Base-by-base conservation (phyloP, 208 protist genomes). In the Trypanosoma avium region DNA sequence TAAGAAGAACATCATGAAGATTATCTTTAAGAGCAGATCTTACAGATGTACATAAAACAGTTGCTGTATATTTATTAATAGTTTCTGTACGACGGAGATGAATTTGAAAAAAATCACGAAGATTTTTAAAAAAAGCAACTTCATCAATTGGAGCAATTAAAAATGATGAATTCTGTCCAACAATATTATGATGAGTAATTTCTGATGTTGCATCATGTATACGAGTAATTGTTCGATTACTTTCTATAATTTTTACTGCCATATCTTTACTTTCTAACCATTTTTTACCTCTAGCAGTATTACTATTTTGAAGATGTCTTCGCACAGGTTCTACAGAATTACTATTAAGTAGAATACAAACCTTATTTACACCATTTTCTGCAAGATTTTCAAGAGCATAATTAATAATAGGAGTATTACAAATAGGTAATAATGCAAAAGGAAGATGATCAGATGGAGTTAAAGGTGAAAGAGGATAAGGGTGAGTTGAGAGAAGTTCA, bases 351-450 rank as follows among this genome's bases (percentile, higher is more conserved):
- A 95, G 62, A 46, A 95, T 74, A 50, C 64, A 83, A 12, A 81
- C 79, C 63, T 92, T 74, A 61, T 87, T 63, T 2, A 90, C 90
- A 3, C 80, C 81, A 57, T 93, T 93, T 61, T 78, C 60, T 3
- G 88, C 73, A 13, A 95, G 63, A 56, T 88, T 92, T 66, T 95
- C 86, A 22, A 95, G 74, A n/a, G 85, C 69, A 69, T 95, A 95
- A 65, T 95, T 84, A 64, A 95, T 92, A 26, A 95, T 42, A 0
- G 86, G 84, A 21, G 86, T 93, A 67, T 95, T 92, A 75, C 86
- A 92, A 8, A 95, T 63, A 3, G 84, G 86, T 53, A 95, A 70
- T n/a, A 95, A 70, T 32, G 90, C 84, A 26, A 82, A 88, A 8
- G 90, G 90, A 4, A 91, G 56, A 9, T 67, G 46, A 17, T 67